Base-by-base conservation (phyloP, 192 early-diverging fungal species). In the Podila horticola region DNA sequence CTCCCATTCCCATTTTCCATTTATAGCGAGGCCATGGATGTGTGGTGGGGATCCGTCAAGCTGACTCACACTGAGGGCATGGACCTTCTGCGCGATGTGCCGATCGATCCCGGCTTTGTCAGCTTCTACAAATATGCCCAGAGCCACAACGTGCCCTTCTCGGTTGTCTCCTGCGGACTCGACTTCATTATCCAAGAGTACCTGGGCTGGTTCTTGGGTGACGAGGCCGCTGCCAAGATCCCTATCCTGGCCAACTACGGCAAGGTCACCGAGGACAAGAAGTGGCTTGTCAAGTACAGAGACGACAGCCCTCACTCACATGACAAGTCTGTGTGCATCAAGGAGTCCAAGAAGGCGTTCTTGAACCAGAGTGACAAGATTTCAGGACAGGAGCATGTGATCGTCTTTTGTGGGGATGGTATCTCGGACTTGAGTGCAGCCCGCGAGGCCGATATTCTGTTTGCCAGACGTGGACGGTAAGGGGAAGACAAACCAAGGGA, bases 351-450 rank as follows among this genome's bases (percentile, higher is more conserved):
- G 62, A 33, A 55, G 4, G 17, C 31, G 26, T 73, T 73, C 62
- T 69, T 69, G 71, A 62, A 70, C 62, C 33, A 58, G 34, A 36
- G 58, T 38, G 33, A 36, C 12, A 19, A 49, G 36, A 57, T 60
- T 20, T 28, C 24, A 17, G 52, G 10, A 22, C 52, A 81, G 24
- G 62, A 81, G 20, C 77, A 81, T 24, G 69, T 88, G 13, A 83
- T 93, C 66, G 83, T 95, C 5, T 95, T 94, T 74, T 88, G 92
- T 51, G 94, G 94, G 8, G 94, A 95, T 76, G 93, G 94, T 52
- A 87, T 95, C 17, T 90, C 88, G 4, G 94, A 95, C 71, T 84
- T 95, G 28, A 89, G 88, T 13, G 94, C 93, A 26, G 93, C 94
- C 19, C 75, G 85, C n/a, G 88, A 93, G 29, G 92, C 92, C 1